Conservation (phyloP, 2,329 filamentous ascomycete species). For the Venturia pyrina region DNA sequence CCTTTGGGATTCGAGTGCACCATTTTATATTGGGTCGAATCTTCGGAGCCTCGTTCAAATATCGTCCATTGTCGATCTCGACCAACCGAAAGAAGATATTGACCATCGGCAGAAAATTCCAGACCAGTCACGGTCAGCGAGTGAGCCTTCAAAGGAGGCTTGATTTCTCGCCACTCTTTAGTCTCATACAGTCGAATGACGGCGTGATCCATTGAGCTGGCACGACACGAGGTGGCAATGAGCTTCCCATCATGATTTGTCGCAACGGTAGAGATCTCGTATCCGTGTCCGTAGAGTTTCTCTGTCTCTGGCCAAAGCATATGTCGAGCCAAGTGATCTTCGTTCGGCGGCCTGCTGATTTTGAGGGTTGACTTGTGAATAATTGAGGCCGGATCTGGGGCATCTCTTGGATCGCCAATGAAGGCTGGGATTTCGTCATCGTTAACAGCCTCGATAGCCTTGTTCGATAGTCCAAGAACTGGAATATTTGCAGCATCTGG, state of each 20-base stretch:
- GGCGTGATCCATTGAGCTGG: constrained; percentile 85
- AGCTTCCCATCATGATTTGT: constrained; percentile 63
- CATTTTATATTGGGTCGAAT: constrained; percentile 42
- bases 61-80: constrained; percentile 86
- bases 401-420: constrained; percentile 41
- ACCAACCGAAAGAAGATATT: constrained; percentile 74
- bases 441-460: constrained; percentile 56
- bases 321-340: constrained; percentile 80
- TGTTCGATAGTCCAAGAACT: constrained; percentile 90
- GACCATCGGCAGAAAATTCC: constrained; percentile 66
- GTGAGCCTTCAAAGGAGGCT: constrained; percentile 74
- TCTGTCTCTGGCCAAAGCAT: constrained; percentile 94
- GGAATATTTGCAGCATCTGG: constrained; percentile 92
- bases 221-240: constrained; percentile 86
- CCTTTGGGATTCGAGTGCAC: constrained; percentile 66
- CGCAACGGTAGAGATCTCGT: constrained; percentile 85
- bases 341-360: constrained; percentile 66
- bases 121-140: constrained; percentile 76
- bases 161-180: constrained; percentile 74
- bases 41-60: constrained; percentile 47
- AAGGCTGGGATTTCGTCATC: constrained; percentile 22
- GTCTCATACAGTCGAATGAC: constrained; percentile 90
- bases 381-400: constrained; percentile 45
- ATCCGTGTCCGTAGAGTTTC: constrained; percentile 95
- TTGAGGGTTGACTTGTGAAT: constrained; percentile 53